Conservation (phyloP, 371 early-diverging fungal genomes). For the Chytridium lagenaria region DNA sequence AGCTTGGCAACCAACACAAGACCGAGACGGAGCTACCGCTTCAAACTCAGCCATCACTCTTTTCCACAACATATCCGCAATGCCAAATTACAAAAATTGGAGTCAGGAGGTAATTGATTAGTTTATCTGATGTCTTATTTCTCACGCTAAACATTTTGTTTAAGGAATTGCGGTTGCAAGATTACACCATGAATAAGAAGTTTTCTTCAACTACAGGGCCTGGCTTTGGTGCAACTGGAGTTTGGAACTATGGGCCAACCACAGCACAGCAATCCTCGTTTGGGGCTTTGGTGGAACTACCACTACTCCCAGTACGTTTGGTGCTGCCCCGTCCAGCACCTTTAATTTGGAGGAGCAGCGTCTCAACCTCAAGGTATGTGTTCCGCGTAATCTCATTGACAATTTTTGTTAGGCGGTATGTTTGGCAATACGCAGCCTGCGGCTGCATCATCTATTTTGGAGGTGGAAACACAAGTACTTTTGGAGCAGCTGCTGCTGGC, state of each 20-base stretch:
- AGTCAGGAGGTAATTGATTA: conserved; percentile 72
- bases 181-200: conserved; percentile 86
- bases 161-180: conserved; percentile 87
- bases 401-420: conserved; percentile 10
- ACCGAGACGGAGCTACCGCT: conserved; percentile 72
- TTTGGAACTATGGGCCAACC: background rate
- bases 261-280: no score
- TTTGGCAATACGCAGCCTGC: conserved; percentile 30
- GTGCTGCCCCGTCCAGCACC: conserved; percentile 23
- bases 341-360: background rate
- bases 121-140: background rate
- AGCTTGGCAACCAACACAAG: conserved; percentile 68
- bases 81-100: conserved; percentile 85
- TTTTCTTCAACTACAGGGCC: conserved; percentile 41
- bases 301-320: conserved; percentile 25
- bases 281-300: conserved; percentile 14
- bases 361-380: background rate
- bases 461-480: conserved; percentile 39
- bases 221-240: conserved; percentile 27
- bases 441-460: conserved; percentile 25
- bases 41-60: conserved; percentile 46
- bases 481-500: conserved; percentile 43
- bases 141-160: background rate
- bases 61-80: conserved; percentile 84
- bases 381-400: background rate